Base-by-base conservation (phyloP, 2,329 filamentous ascomycete species). In the Zymoseptoria tritici region DNA sequence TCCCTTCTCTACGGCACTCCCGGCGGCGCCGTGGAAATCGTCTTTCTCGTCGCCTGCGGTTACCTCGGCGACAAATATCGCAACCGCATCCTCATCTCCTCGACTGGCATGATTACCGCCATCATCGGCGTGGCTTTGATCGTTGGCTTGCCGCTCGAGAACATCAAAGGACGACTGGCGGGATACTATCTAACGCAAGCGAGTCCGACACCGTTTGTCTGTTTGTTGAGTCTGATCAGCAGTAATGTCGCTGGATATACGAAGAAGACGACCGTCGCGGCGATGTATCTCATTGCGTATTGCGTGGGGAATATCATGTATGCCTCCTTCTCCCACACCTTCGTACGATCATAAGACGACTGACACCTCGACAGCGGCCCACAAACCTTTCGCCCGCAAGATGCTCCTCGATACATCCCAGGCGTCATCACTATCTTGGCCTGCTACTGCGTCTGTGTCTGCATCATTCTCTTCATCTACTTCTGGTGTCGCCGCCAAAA, bases 141-240 rank as follows among this genome's bases (percentile, higher is more conserved):
- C 60, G 81, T 86, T 9, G 83, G 82, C 2, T 74, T 89, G 3
- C 84, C 84, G 0, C 69, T 83, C 3, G 70, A 74, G n/a, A 83
- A 83, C 65, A 82, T 81, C 61, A 77, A 75, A 1, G 86, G 85
- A 9, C 62, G 69, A 11, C 79, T 84, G 1, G 85, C 84, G 0
- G 86, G 86, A 0, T 89, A 86, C 70, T 89, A 88, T 72, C 74
- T 89, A 55, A 86, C 83, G 0, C 80, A 83, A 67, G 80, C 83
- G 1, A 78, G 77, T 9, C 80, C 85, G 0, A 84, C 83, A 0
- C 78, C 83, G 0, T 88, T 88, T 62, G 85, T 88, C 0, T 83
- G 83, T 3, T 72, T 89, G 16, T 72, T 89, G 4, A 83, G 82
- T 24, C 76, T 89, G 42, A 83, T 88, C 57, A 80, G 81, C 1